Percentiles rank a stretch among this genome's conserved stretches.
Conservation (phyloP, 805 yeast genomes). For the Tetrapisispora arboricola region DNA sequence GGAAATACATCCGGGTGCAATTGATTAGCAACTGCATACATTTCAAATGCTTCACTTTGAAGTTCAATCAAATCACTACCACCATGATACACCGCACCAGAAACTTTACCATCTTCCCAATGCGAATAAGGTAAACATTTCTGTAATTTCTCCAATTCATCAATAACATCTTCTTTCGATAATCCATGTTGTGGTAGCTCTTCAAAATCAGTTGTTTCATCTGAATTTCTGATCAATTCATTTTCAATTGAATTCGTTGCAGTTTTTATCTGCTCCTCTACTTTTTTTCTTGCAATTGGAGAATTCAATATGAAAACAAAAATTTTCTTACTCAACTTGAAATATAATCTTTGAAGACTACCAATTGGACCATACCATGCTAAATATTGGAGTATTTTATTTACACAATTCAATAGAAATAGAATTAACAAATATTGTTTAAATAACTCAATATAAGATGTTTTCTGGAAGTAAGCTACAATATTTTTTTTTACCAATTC, state of each 20-base stretch:
- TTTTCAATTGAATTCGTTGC: conserved; percentile 43
- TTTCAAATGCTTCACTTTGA: conserved; percentile 67
- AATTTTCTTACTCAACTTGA: conserved; percentile 13
- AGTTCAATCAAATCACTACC: conserved; percentile 66
- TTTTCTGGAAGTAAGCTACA: background rate
- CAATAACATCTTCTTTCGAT: conserved; percentile 34
- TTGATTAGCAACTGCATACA: conserved; percentile 83
- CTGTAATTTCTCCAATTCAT: conserved; percentile 41
- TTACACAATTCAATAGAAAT: conserved; percentile 3
- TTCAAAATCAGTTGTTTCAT: conserved; percentile 34
- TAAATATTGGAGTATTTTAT: conserved; percentile 12
- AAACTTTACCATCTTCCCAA: conserved; percentile 78
- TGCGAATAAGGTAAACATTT: conserved; percentile 48
- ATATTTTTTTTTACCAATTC: too few relatives aligned
- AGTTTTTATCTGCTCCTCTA: conserved; percentile 48
- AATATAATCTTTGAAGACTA: conserved; percentile 13
- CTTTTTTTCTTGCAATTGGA: conserved; percentile 45
- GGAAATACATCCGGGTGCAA: conserved; percentile 96
- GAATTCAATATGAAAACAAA: conserved; percentile 32
- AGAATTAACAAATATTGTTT: conserved; percentile 19
- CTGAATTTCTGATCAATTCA: conserved; percentile 47
- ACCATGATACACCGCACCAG: conserved; percentile 97
- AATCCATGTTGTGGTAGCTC: conserved; percentile 54
- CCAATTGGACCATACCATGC: conserved; percentile 35
- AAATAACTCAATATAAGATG: conserved; percentile 5